These are phyloP conservation scores for Pilatotrama ljubarskyi DNA, from an alignment of 768 basidiomycete species.

Conservation along the genomic window DNA sequence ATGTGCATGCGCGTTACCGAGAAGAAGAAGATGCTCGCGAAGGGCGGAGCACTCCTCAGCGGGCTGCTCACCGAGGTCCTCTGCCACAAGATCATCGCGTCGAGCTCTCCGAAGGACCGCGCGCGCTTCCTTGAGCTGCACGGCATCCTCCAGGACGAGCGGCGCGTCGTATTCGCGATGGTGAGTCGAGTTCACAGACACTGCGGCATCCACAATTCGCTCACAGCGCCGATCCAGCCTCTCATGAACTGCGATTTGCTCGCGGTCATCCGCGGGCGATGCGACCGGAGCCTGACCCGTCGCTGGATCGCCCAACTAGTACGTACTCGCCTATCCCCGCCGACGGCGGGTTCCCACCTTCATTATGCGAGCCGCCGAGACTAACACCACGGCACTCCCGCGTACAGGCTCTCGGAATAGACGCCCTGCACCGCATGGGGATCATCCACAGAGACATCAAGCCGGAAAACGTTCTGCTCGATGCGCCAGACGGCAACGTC, in stretches of 20 bases:
- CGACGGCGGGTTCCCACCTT: conserved; percentile 10
- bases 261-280: conserved; percentile 8
- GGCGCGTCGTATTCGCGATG: conserved; percentile 29
- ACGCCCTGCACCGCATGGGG: conserved; percentile 48
- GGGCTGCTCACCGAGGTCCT: conserved; percentile 23
- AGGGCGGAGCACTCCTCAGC: not conserved
- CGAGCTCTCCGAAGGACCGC: conserved; percentile 11
- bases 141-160: conserved; percentile 27
- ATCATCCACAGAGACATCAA: conserved; percentile 64
- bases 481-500: conserved; percentile 17
- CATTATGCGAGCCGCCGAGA: not conserved
- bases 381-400: not conserved
- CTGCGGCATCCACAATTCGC: not conserved
- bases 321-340: not conserved
- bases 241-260: conserved; percentile 24
- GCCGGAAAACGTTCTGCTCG: conserved; percentile 56
- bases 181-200: conserved; percentile 13
- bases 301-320: conserved; percentile 33
- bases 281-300: conserved; percentile 10
- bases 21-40: conserved; percentile 17
- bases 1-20: conserved; percentile 26
- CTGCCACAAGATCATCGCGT: conserved; percentile 29
- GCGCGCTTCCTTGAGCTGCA: conserved; percentile 30
- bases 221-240: conserved; percentile 7
- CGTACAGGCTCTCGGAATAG: conserved; percentile 31